Conservation (phyloP, 306 rosid species). For the Glycine tomentella region DNA sequence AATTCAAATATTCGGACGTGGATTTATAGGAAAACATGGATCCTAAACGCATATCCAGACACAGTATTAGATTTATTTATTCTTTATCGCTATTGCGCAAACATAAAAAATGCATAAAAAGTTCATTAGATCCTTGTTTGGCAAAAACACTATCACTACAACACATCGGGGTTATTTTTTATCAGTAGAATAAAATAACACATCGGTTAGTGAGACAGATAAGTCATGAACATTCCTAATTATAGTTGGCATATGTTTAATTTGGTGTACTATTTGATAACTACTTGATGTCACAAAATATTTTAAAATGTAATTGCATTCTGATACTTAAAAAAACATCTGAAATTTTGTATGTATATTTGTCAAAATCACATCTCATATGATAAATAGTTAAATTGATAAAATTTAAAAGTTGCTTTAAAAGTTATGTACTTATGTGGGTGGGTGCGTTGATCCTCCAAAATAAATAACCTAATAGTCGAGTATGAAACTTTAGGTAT, state of each 20-base stretch:
- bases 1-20: too few relatives aligned
- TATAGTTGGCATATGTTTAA: background rate
- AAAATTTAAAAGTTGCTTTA: background rate
- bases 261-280: background rate
- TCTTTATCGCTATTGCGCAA: too few relatives aligned
- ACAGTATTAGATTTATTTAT: too few relatives aligned
- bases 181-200: too few relatives aligned
- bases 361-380: background rate
- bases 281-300: background rate
- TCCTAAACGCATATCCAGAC: too few relatives aligned
- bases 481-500: background rate
- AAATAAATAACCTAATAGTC: background rate
- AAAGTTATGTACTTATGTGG: background rate
- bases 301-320: background rate
- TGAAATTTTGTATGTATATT: background rate
- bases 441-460: background rate
- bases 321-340: background rate
- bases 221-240: too few relatives aligned
- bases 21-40: too few relatives aligned
- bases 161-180: too few relatives aligned
- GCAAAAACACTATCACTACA: too few relatives aligned
- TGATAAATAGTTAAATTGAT: background rate
- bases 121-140: too few relatives aligned
- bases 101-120: too few relatives aligned
- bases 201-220: too few relatives aligned